Conservation (phyloP, 2,329 filamentous ascomycete species). For the Pyrenophora graminea region DNA sequence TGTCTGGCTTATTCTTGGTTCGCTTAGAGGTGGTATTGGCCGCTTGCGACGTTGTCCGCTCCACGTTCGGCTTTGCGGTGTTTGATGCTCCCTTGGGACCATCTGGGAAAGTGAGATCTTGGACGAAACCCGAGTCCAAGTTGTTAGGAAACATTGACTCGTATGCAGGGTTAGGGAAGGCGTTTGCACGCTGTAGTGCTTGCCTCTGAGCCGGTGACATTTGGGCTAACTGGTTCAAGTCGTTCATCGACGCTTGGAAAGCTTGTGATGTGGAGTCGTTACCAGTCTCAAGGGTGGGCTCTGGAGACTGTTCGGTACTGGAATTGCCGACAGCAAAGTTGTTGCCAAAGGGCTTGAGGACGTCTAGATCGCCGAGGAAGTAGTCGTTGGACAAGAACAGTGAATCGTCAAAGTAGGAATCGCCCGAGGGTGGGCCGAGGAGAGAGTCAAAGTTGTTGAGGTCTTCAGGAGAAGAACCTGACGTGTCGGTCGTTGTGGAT, state of each 20-base stretch:
- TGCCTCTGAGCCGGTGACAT: slow-evolving; percentile 33
- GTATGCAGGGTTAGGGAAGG: slow-evolving; percentile 41
- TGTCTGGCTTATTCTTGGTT: slow-evolving; percentile 44
- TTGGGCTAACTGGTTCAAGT: slow-evolving; percentile 29
- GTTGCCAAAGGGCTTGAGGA: slow-evolving; percentile 44
- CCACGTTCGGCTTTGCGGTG: slow-evolving; percentile 17
- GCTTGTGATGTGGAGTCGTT: slow-evolving; percentile 31
- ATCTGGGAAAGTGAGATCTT: slow-evolving; percentile 45
- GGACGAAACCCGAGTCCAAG: slow-evolving; percentile 41
- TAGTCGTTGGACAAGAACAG: slow-evolving; percentile 46
- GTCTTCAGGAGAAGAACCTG: slow-evolving; percentile 40
- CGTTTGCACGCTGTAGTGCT: slow-evolving; percentile 34
- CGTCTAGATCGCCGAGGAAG: slow-evolving; percentile 47
- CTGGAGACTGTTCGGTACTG: slow-evolving; percentile 46
- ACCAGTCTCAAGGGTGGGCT: slow-evolving; percentile 31
- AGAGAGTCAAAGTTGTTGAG: slow-evolving; percentile 38
- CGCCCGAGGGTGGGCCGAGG: slow-evolving; percentile 34
- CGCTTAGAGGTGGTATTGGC: slow-evolving; percentile 34
- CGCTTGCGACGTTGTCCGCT: slow-evolving; percentile 19
- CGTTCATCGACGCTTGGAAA: slow-evolving; percentile 27
- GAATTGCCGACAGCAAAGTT: slow-evolving; percentile 37
- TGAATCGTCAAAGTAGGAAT: slow-evolving; percentile 46
- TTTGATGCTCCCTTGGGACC: slow-evolving; percentile 35
- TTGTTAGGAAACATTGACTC: slow-evolving; percentile 46
- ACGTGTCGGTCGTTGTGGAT: slow-evolving; percentile 39